Evolutionary conservation across 495 filamentous ascomycete genomes (phyloP).

Genomic region (Elaphomyces granulatus): DNA sequence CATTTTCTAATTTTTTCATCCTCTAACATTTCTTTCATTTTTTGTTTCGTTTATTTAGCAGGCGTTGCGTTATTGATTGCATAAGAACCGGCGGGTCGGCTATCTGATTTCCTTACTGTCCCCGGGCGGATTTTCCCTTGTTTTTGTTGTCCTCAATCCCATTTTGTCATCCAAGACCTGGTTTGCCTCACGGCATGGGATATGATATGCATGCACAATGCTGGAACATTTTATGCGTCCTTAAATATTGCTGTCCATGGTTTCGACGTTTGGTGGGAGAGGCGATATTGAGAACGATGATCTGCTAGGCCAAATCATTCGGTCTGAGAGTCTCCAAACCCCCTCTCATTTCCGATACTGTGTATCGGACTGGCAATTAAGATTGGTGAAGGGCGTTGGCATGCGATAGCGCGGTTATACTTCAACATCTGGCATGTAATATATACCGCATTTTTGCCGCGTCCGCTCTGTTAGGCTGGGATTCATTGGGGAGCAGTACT

Average conservation of each 20-base stretch:
- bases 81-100: slow-evolving; percentile 41
- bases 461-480: not conserved
- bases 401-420: slow-evolving; percentile 10
- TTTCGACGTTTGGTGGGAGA: too few relatives aligned
- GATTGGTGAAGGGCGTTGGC: slow-evolving; percentile 18
- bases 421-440: slow-evolving; percentile 31
- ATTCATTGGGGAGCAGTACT: too few relatives aligned
- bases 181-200: slow-evolving; percentile 45
- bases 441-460: slow-evolving; percentile 1
- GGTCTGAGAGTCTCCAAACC: too few relatives aligned
- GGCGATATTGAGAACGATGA: too few relatives aligned
- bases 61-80: slow-evolving; percentile 23
- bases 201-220: slow-evolving; percentile 36
- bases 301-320: too few relatives aligned
- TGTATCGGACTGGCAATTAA: slow-evolving; percentile 29
- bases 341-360: slow-evolving; percentile 24
- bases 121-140: too few relatives aligned
- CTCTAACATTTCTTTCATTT: slow-evolving; percentile 15
- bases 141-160: slow-evolving; percentile 5
- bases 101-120: slow-evolving; percentile 33
- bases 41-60: slow-evolving; percentile 22
- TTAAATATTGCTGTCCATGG: too few relatives aligned
- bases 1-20: slow-evolving; percentile 25
- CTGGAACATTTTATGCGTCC: slow-evolving; percentile 26
- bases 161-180: slow-evolving; percentile 39